Conservation (phyloP, 2,329 filamentous ascomycete genomes). For the Alternaria dauci region DNA sequence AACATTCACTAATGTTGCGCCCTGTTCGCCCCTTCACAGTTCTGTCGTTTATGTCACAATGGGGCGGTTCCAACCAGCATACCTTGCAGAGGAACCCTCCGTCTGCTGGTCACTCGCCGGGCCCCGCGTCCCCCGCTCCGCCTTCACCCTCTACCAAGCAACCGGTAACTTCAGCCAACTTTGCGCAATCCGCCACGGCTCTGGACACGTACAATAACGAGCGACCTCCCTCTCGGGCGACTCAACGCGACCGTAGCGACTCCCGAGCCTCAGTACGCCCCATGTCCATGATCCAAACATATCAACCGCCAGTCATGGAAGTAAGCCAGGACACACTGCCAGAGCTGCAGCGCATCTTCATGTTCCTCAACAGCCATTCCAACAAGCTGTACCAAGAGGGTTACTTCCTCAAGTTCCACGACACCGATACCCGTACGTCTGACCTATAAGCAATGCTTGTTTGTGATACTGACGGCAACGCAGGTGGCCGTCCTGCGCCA, state of each 20-base stretch:
- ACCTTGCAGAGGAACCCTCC: constrained; percentile 35
- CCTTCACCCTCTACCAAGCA: constrained; percentile 41
- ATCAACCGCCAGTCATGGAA: constrained; percentile 87
- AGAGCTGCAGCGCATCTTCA: constrained; percentile 93
- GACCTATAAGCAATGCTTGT: constrained; percentile 4
- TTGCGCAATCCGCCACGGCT: constrained; percentile 41
- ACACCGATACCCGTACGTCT: constrained; percentile 85
- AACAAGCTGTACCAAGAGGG: constrained; percentile 98
- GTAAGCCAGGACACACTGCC: constrained; percentile 84
- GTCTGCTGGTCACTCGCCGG: constrained; percentile 35
- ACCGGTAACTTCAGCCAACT: constrained; percentile 26
- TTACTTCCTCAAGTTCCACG: constrained; percentile 95
- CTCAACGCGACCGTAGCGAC: constrained; percentile 56
- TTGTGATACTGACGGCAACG: constrained; percentile 34
- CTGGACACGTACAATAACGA: constrained; percentile 40
- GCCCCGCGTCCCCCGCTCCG: constrained; percentile 46
- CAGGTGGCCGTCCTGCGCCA: constrained; percentile 84
- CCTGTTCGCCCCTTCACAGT: constrained; percentile 62
- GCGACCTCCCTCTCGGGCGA: constrained; percentile 42
- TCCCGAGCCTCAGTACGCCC: constrained; percentile 70
- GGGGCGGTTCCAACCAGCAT: constrained; percentile 61
- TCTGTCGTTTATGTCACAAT: constrained; percentile 86
- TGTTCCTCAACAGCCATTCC: constrained; percentile 89
- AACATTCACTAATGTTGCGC: constrained; percentile 40
- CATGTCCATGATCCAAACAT: constrained; percentile 84